Percentiles rank a stretch among this genome's conserved stretches.
These are phyloP conservation scores for Stevia rebaudiana DNA, from an alignment of 140 eudicot species.

Conservation along the genomic window DNA sequence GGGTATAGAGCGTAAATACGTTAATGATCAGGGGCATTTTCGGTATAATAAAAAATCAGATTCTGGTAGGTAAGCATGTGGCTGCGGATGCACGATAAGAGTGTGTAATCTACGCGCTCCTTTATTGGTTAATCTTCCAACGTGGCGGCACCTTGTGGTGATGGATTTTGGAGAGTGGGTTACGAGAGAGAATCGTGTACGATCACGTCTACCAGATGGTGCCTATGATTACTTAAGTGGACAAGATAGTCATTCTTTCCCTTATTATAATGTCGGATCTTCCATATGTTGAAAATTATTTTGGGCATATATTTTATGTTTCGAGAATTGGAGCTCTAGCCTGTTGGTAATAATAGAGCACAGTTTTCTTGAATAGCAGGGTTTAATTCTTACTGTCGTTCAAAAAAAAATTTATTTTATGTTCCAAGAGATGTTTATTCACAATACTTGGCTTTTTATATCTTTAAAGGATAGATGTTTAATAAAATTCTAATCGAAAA, in stretches of 20 bases:
- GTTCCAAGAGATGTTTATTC: background rate
- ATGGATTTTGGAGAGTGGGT: background rate
- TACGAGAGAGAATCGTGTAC: constrained; percentile 25
- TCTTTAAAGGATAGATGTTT: background rate
- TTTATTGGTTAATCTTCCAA: background rate
- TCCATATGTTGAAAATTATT: background rate
- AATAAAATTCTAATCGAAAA: too few relatives aligned
- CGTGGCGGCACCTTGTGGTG: constrained; percentile 13
- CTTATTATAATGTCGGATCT: too few relatives aligned
- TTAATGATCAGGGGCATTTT: constrained; percentile 2
- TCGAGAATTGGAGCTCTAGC: too few relatives aligned
- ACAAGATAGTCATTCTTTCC: too few relatives aligned
- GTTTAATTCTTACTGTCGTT: too few relatives aligned
- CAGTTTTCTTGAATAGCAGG: too few relatives aligned
- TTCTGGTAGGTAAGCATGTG: constrained; percentile 18
- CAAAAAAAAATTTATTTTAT: too few relatives aligned
- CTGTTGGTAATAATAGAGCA: too few relatives aligned
- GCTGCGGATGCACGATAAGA: constrained; percentile 1
- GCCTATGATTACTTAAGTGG: too few relatives aligned
- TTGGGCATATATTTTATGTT: background rate
- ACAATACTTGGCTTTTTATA: background rate
- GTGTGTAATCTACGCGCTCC: background rate
- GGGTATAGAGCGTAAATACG: constrained; percentile 11
- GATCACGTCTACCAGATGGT: constrained; percentile 1
- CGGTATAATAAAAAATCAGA: background rate